Percentiles rank a stretch among this genome's conserved stretches.
Conservation (phyloP, 164 flowering plant genomes). For the Annona squamosa region DNA sequence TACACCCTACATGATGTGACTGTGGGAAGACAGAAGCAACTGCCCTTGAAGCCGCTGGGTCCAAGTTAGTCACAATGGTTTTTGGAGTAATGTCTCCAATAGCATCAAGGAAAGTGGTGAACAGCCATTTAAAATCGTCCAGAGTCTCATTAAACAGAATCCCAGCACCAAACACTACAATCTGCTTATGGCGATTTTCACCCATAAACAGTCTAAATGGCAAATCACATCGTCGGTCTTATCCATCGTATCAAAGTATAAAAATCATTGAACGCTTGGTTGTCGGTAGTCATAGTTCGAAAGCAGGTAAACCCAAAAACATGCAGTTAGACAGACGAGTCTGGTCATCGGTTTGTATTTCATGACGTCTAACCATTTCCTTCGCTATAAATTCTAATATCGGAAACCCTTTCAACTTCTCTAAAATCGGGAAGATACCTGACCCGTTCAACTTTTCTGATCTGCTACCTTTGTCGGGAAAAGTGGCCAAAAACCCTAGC, state of each 20-base stretch:
- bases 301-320: neutral
- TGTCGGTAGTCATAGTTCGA: slow-evolving; percentile 20
- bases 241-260: slow-evolving; percentile 74
- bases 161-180: slow-evolving; percentile 27
- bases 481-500: too few species aligned
- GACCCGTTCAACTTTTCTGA: too few species aligned
- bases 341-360: neutral
- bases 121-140: slow-evolving; percentile 12
- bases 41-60: slow-evolving; percentile 1
- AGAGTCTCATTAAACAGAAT: neutral
- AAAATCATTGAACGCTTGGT: slow-evolving; percentile 41
- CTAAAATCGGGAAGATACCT: too few species aligned
- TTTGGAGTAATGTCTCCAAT: slow-evolving; percentile 12
- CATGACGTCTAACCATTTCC: neutral
- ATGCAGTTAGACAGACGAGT: neutral
- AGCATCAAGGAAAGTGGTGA: slow-evolving; percentile 9
- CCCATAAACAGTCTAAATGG: slow-evolving; percentile 85
- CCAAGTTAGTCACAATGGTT: slow-evolving; percentile 11
- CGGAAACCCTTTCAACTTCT: too few species aligned
- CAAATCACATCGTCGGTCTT: slow-evolving; percentile 62
- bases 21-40: slow-evolving; percentile 10
- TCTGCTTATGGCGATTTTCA: slow-evolving; percentile 76
- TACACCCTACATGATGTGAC: neutral
- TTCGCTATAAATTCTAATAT: too few species aligned
- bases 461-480: too few species aligned